These are phyloP conservation scores for Xylariaceae sp. DNA, from an alignment of 2,329 filamentous ascomycete species.

Conservation along the genomic window DNA sequence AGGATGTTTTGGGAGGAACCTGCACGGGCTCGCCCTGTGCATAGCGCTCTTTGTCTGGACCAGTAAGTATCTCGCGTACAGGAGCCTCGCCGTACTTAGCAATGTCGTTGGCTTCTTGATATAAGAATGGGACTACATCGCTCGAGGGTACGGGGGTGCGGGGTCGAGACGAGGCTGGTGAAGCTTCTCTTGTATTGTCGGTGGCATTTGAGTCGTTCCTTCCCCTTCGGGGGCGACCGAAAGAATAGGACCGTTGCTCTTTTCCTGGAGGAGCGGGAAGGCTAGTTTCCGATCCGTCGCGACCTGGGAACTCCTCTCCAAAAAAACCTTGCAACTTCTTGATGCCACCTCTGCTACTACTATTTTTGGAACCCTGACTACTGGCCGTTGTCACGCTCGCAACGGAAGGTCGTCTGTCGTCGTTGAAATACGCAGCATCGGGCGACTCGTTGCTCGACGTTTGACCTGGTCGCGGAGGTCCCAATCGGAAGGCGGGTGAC, in stretches of 20 bases:
- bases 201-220: slow-evolving; percentile 77
- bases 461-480: slow-evolving; percentile 23
- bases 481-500: slow-evolving; percentile 64
- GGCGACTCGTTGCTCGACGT: slow-evolving; percentile 52
- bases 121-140: slow-evolving; percentile 96
- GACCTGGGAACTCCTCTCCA: slow-evolving; percentile 77
- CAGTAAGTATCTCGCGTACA: slow-evolving; percentile 64
- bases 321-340: slow-evolving; percentile 91
- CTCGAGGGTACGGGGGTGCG: slow-evolving; percentile 83
- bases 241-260: slow-evolving; percentile 60
- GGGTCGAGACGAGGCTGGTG: slow-evolving; percentile 72
- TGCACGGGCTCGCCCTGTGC: slow-evolving; percentile 43
- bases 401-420: slow-evolving; percentile 79
- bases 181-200: slow-evolving; percentile 65
- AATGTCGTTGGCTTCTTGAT: slow-evolving; percentile 81
- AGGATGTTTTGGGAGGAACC: slow-evolving; percentile 57
- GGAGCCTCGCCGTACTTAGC: slow-evolving; percentile 74
- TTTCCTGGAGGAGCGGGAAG: slow-evolving; percentile 48
- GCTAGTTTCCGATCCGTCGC: slow-evolving; percentile 71
- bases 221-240: slow-evolving; percentile 60
- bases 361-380: slow-evolving; percentile 76
- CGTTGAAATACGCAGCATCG: slow-evolving; percentile 57
- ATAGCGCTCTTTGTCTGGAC: slow-evolving; percentile 66
- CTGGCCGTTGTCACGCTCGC: slow-evolving; percentile 83
- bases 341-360: slow-evolving; percentile 64